Evolutionary conservation across 2,329 filamentous ascomycete species (phyloP), one percentile per base, ranked within the genome.

Genomic region (Hymenoscyphus repandus): DNA sequence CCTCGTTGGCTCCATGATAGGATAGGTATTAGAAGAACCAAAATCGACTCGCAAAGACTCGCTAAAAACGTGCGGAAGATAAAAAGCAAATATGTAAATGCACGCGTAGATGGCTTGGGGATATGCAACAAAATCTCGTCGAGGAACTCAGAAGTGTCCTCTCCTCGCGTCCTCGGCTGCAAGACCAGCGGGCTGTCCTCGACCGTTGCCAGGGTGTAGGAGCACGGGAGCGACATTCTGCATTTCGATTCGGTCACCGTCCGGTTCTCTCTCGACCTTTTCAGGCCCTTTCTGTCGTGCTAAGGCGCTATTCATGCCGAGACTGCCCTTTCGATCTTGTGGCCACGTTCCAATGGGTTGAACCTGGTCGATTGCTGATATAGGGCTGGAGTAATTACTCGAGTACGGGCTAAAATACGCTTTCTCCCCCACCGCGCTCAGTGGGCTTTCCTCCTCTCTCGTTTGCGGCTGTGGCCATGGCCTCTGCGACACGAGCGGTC

Each of bases 321-420:
- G 30, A 46, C 55, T 54, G 3, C 53, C 53, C 39, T 62, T 62
- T 33, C 55, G 46, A 46, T 61, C 58, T 9, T 41, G 18, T 17
- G 45, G 51, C 55, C 48, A 57, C 40, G 46, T 47, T 2, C 17
- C 39, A 3, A 22, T 44, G 7, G 27, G 20, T 12, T 50, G 49
- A 11, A 47, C 48, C 40, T 51, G 44, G 41, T 58, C 52, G 6
- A 38, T 49, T 13, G 60, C 62, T 2, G 49, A 57, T 5, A 79
- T 70, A 0, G 80, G 80, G 59, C 78, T 82, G 64, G 71, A 79
- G 66, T 75, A 83, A 52, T 80, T 77, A 37, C 78, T 81, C 17
- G 71, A 73, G 61, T 83, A 84, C 0, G 81, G 80, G 3, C 78
- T 82, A 56, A 81, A 74, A 65, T 82, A 80, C 6, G 70, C 72